Evolutionary conservation across 1,284 basidiomycete species (phyloP).

Genomic region (Testicularia cyperi): DNA sequence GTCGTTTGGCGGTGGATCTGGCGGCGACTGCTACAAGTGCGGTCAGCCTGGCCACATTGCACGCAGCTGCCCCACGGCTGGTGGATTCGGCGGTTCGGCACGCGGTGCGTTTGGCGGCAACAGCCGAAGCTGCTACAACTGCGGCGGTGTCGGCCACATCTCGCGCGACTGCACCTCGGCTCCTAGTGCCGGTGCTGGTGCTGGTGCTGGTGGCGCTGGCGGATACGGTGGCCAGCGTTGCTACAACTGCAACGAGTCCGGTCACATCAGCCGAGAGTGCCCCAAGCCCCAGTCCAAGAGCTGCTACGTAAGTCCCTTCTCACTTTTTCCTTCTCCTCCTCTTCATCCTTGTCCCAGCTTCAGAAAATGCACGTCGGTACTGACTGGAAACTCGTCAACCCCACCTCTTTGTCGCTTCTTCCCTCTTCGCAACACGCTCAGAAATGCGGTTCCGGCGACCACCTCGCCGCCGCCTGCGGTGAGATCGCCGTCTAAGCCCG

Average conservation of each 20-base stretch:
- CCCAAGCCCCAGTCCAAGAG: constrained; percentile 50
- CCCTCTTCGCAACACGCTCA: constrained; percentile 1
- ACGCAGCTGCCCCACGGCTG: constrained; percentile 48
- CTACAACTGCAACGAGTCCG: constrained; percentile 57
- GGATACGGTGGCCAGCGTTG: constrained; percentile 39
- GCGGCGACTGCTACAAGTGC: constrained; percentile 55
- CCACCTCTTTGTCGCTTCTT: constrained; percentile 7
- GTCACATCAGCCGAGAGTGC: constrained; percentile 55
- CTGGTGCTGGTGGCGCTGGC: constrained; percentile 2
- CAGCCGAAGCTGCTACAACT: constrained; percentile 54
- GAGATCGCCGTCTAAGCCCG: constrained; percentile 30
- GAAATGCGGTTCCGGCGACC: constrained; percentile 39
- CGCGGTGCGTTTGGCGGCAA: constrained; percentile 10
- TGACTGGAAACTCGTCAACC: too few species aligned
- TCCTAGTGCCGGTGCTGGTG: constrained; percentile 26
- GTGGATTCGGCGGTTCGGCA: constrained; percentile 25
- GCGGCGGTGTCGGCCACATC: constrained; percentile 55
- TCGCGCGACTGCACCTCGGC: constrained; percentile 55
- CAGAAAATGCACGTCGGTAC: too few species aligned
- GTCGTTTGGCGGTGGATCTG: constrained; percentile 25
- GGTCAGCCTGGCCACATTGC: constrained; percentile 53
- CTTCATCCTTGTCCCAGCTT: not conserved
- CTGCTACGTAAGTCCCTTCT: constrained; percentile 40
- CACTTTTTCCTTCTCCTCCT: not conserved
- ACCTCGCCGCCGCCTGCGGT: constrained; percentile 37